Base-by-base conservation (phyloP, 2,329 filamentous ascomycete genomes). In the Diaporthe vaccinii region DNA sequence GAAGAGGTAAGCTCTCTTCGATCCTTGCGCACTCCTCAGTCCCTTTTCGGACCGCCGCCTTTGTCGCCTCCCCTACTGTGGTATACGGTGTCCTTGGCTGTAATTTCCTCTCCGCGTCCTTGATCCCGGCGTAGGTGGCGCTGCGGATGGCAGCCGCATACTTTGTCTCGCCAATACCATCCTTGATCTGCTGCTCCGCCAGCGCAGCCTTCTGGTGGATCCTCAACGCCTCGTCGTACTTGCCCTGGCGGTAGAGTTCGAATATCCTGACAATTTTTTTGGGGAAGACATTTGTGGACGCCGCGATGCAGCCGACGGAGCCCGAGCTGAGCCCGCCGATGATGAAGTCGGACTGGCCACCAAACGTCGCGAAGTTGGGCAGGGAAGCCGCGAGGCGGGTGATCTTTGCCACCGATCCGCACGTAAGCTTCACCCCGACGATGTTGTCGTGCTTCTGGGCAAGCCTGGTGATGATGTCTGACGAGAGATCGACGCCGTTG, bases 281-380 rank as follows among this genome's bases (percentile, higher is more conserved):
- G 4, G 89, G 89, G 78, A 88, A 90, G 4, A 92, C 81, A 73
- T 92, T 91, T 20, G 87, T 90, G 67, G 91, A 87, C 4, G 89
- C 90, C 0, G 90, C 89, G 57, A 92, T 89, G 74, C 86, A 88
- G 8, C 91, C 90, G 3, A 86, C 85, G 31, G 86, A 88, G 25
- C 90, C 90, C 7, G 87, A 87, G 3, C 86, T 86, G 53, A 92
- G 81, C 1, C 88, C 89, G 4, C 89, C 89, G 68, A 92, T 84
- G n/a, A 94, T 82, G 82, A 93, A 94, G 79, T 94, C 93, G 1
- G 89, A 90, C 82, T 94, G 92, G 0, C 93, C 93, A 0, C 92
- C 92, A 79, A 90, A 94, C 0, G 90, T 89, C 1, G 91, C 89
- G 79, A 94, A 94, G 7, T 87, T 82, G 0, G 82, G 76, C 61